Conservation (phyloP, 352 stramenopile genomes). For the Thalassiosira livingstoniorum region DNA sequence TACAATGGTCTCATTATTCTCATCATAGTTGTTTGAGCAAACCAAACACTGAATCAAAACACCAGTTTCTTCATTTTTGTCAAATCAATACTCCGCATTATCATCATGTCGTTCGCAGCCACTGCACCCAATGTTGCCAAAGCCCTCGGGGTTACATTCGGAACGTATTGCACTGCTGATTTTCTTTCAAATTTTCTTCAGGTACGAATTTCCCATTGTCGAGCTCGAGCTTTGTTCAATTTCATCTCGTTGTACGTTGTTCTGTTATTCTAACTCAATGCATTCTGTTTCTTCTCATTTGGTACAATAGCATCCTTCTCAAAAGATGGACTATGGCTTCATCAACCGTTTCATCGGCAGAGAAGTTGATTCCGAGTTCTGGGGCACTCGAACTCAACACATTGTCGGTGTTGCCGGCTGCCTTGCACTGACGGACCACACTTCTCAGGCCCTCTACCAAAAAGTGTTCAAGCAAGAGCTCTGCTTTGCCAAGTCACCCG, state of each 20-base stretch:
- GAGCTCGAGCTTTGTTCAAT: too few relatives aligned
- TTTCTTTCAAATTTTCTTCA: constrained; percentile 72
- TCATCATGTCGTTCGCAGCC: not conserved
- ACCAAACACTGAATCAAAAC: too few relatives aligned
- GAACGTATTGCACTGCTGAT: constrained; percentile 66
- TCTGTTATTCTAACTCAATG: not conserved
- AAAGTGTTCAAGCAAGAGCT: constrained; percentile 41
- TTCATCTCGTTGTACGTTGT: not conserved
- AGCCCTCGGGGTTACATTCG: constrained; percentile 60
- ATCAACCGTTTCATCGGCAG: constrained; percentile 71
- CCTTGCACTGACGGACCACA: constrained; percentile 63
- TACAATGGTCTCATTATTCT: too few relatives aligned
- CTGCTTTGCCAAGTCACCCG: constrained; percentile 67
- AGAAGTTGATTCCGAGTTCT: constrained; percentile 56
- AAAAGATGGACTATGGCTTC: constrained; percentile 72
- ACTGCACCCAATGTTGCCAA: not conserved
- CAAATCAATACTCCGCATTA: too few relatives aligned
- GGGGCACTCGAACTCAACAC: constrained; percentile 71
- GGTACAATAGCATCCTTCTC: constrained; percentile 4
- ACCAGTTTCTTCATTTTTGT: too few relatives aligned
- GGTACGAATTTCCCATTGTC: constrained; percentile 48
- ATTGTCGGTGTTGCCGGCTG: constrained; percentile 70
- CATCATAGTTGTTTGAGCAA: too few relatives aligned
- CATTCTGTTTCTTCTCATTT: not conserved
- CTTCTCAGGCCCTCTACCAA: constrained; percentile 52